Evolutionary conservation across 2,329 filamentous ascomycete species (phyloP).

Genomic region (Hypoxylon sp.): DNA sequence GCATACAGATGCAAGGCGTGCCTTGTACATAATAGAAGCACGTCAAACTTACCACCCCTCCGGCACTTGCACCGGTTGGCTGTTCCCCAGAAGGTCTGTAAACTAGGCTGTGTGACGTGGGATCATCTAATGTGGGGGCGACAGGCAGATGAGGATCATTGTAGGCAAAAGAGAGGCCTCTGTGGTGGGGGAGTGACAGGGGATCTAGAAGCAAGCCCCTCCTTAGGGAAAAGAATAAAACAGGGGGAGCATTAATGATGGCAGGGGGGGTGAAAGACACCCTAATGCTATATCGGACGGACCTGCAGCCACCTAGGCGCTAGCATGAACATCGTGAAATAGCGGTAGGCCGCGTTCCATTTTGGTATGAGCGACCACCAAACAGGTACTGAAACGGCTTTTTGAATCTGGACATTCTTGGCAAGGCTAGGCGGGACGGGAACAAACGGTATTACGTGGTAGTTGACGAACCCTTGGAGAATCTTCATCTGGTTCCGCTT

Average conservation of each 20-base stretch:
- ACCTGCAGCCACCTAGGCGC: too few relatives aligned
- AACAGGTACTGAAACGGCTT: constrained; percentile 35
- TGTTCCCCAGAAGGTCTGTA: constrained; percentile 20
- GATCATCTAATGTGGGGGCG: constrained; percentile 34
- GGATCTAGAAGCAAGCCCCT: constrained; percentile 16
- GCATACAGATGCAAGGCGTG: constrained; percentile 18
- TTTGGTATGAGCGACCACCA: constrained; percentile 23
- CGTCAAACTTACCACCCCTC: constrained; percentile 26
- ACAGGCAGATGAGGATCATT: constrained; percentile 13
- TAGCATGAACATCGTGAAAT: constrained; percentile 24
- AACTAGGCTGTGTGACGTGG: constrained; percentile 33
- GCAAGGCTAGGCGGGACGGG: constrained; percentile 31
- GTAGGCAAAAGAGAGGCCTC: constrained; percentile 24
- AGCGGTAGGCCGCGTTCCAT: constrained; percentile 34
- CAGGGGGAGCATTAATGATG: constrained; percentile 20
- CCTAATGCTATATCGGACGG: constrained; percentile 23
- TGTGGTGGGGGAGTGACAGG: constrained; percentile 24
- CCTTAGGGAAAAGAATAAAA: constrained; percentile 30
- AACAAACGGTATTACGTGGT: constrained; percentile 29
- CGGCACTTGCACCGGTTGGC: constrained; percentile 32
- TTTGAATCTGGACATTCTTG: constrained; percentile 34
- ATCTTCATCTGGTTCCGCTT: constrained; percentile 27
- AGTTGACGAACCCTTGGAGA: constrained; percentile 25
- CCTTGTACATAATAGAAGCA: constrained; percentile 27
- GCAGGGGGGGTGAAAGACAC: constrained; percentile 24